These are phyloP conservation scores for Colletotrichum zoysiae DNA, from an alignment of 2,329 filamentous ascomycete genomes.

Conservation along the genomic window DNA sequence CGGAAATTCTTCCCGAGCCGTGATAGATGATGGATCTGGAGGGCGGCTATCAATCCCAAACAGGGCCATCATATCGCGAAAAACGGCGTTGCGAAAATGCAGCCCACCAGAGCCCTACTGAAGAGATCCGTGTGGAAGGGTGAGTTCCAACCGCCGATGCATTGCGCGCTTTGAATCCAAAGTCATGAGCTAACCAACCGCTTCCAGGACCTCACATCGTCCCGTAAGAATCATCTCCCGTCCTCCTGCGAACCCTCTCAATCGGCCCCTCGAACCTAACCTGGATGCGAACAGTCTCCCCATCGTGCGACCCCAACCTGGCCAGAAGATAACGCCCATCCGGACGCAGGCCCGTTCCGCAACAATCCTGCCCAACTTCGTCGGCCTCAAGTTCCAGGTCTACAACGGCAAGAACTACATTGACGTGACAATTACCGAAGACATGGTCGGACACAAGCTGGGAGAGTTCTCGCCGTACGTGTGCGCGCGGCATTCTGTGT, in stretches of 20 bases:
- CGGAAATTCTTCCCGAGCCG: slow-evolving; percentile 40
- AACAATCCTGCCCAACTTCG: slow-evolving; percentile 92
- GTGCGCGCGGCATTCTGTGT: not conserved
- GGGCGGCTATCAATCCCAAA: slow-evolving; percentile 17
- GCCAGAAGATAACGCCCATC: slow-evolving; percentile 78
- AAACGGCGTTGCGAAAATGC: slow-evolving; percentile 63
- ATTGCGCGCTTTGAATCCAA: not conserved
- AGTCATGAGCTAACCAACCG: not conserved
- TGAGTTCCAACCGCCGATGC: slow-evolving; percentile 53
- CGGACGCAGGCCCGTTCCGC: slow-evolving; percentile 88
- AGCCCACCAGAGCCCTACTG: slow-evolving; percentile 74
- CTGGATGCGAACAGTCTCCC: slow-evolving; percentile 62
- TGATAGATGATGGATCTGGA: not conserved
- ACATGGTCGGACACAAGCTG: slow-evolving; percentile 96
- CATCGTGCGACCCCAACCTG: slow-evolving; percentile 71
- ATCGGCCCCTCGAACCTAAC: slow-evolving; percentile 45
- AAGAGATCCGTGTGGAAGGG: slow-evolving; percentile 92
- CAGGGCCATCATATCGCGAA: slow-evolving; percentile 18
- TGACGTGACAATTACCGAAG: slow-evolving; percentile 87
- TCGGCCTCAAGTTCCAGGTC: slow-evolving; percentile 88
- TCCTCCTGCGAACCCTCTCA: slow-evolving; percentile 17
- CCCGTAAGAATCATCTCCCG: slow-evolving; percentile 57
- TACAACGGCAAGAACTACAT: slow-evolving; percentile 92
- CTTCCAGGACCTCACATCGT: slow-evolving; percentile 64
- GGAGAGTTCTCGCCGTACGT: slow-evolving; percentile 92